phyloP scores from a whole-genome alignment of 805 yeast species.

The Torulaspora quercuum region DNA sequence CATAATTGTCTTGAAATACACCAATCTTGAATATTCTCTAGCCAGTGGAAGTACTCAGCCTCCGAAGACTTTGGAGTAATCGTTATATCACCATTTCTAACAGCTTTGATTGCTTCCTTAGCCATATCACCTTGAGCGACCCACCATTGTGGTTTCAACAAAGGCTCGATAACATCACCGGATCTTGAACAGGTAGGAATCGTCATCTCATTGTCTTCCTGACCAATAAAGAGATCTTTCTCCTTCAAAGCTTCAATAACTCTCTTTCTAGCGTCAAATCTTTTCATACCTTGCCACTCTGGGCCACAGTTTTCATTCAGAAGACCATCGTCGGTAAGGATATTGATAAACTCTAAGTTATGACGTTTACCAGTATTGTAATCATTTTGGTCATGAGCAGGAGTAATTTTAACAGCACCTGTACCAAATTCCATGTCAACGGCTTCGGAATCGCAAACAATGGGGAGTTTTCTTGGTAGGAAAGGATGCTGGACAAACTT shows the following conservation, averaged over 20 bases:
- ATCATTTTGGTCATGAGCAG: slow-evolving; percentile 98
- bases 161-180: slow-evolving; percentile 95
- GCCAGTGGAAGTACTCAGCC: slow-evolving; percentile 92
- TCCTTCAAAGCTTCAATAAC: slow-evolving; percentile 79
- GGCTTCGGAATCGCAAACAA: slow-evolving; percentile 84
- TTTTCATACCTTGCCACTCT: slow-evolving; percentile 83
- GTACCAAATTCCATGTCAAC: slow-evolving; percentile 99
- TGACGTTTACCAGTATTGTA: slow-evolving; percentile 94
- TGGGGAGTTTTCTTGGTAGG: slow-evolving; percentile 78
- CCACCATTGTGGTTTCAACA: slow-evolving; percentile 99
- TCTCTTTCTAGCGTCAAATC: slow-evolving; percentile 86
- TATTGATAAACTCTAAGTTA: slow-evolving; percentile 80
- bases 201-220: slow-evolving; percentile 92
- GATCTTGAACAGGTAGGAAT: slow-evolving; percentile 94
- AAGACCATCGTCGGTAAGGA: slow-evolving; percentile 86
- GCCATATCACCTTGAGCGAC: slow-evolving; percentile 90
- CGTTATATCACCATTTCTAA: slow-evolving; percentile 71
- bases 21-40: slow-evolving; percentile 97
- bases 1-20: slow-evolving; percentile 92
- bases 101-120: slow-evolving; percentile 78
- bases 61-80: slow-evolving; percentile 88
- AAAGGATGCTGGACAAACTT: slow-evolving; percentile 89
- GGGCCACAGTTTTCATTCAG: slow-evolving; percentile 87
- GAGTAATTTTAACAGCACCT: slow-evolving; percentile 99
- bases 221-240: slow-evolving; percentile 73